A percentile compares a stretch with the other conserved stretches of the same genome.
phyloP scores from a whole-genome alignment of 73 alveolate genomes.

The Paramecium tetraurelia region DNA sequence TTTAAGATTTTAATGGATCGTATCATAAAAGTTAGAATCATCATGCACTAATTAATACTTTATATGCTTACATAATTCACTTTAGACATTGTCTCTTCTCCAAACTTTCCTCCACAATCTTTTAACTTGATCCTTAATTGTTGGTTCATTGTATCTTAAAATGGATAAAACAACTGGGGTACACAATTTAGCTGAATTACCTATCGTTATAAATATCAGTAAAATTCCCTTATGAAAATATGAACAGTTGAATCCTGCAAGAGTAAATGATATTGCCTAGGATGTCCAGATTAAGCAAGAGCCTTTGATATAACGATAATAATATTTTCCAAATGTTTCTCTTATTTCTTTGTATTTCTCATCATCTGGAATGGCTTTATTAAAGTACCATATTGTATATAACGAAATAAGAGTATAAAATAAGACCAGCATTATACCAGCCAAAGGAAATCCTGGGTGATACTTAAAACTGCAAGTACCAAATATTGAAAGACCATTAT shows the following conservation, averaged over 20 bases:
- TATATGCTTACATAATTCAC: not conserved
- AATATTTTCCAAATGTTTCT: constrained; percentile 34
- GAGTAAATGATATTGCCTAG: constrained; percentile 11
- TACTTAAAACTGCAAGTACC: constrained; percentile 56
- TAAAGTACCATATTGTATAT: constrained; percentile 45
- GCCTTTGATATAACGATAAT: not conserved
- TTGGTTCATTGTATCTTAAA: constrained; percentile 55
- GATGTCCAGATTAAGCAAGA: constrained; percentile 49
- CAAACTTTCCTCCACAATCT: not conserved
- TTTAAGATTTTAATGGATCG: not conserved
- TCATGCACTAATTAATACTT: not conserved
- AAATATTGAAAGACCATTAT: constrained; percentile 44
- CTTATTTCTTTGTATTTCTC: not conserved
- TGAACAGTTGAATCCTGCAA: constrained; percentile 49
- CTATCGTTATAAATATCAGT: constrained; percentile 20
- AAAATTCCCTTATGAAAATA: constrained; percentile 37
- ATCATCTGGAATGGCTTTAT: constrained; percentile 47
- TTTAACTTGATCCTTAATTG: not conserved
- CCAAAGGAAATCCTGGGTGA: constrained; percentile 47
- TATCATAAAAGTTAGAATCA: not conserved
- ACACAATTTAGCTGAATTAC: constrained; percentile 48
- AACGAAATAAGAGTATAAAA: constrained; percentile 35
- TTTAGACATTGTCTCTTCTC: not conserved
- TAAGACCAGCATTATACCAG: constrained; percentile 24
- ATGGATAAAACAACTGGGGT: constrained; percentile 46